phyloP scores from a whole-genome alignment of 768 basidiomycete species.

The Lactarius evosmus region DNA sequence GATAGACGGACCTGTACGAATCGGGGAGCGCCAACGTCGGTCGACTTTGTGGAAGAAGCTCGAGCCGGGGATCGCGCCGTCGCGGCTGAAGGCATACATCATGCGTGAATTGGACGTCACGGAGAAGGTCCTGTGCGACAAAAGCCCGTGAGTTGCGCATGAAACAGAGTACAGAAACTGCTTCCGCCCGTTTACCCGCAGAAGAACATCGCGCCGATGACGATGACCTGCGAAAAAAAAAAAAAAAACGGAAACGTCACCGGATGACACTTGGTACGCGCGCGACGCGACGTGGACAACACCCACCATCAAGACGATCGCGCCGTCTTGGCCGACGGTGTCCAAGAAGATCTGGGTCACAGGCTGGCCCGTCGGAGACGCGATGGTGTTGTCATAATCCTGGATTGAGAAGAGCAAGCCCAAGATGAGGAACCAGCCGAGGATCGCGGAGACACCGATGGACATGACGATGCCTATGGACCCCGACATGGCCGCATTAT shows the following conservation, averaged over 20 bases:
- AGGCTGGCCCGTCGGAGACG: constrained; percentile 58
- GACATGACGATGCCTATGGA: constrained; percentile 66
- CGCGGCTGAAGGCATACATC: constrained; percentile 80
- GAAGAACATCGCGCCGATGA: constrained; percentile 72
- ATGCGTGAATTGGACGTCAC: constrained; percentile 76
- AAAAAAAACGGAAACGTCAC: background rate
- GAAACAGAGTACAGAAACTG: background rate
- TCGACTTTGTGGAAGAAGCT: constrained; percentile 65
- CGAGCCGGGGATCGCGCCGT: constrained; percentile 69
- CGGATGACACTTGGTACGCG: background rate
- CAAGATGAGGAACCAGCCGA: constrained; percentile 74
- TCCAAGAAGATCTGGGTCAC: constrained; percentile 79
- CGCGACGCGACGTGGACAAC: constrained; percentile 11
- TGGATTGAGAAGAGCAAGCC: constrained; percentile 77
- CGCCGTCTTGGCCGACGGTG: constrained; percentile 68
- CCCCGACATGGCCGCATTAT: constrained; percentile 56
- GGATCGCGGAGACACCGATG: constrained; percentile 65
- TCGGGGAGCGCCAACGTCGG: constrained; percentile 55
- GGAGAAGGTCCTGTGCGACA: constrained; percentile 62
- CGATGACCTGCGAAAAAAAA: constrained; percentile 44
- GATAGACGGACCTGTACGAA: constrained; percentile 54
- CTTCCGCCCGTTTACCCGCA: constrained; percentile 51
- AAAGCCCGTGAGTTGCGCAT: background rate
- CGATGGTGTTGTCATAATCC: constrained; percentile 54
- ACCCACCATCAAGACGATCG: constrained; percentile 73